Percentiles rank a stretch among this genome's conserved stretches.
phyloP scores from a whole-genome alignment of 1,284 basidiomycete genomes.

The Schizopora paradoxa region DNA sequence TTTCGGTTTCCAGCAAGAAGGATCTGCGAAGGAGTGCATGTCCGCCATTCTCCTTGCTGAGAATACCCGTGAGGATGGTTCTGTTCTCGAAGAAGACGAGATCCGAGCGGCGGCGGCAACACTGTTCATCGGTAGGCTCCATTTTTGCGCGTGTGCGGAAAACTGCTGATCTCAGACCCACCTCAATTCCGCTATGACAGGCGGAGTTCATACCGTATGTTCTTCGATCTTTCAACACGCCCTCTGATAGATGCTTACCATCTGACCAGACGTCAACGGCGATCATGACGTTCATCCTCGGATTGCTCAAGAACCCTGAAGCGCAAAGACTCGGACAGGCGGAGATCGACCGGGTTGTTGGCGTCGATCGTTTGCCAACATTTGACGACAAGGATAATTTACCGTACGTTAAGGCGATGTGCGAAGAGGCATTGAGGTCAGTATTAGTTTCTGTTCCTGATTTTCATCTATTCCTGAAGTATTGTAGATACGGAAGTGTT shows the following conservation, averaged over 20 bases:
- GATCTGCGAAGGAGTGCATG: background rate
- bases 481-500: background rate
- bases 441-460: too few relatives aligned
- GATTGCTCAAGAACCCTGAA: constrained; percentile 1
- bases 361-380: constrained; percentile 20
- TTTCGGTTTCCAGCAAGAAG: too few relatives aligned
- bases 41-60: background rate
- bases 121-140: too few relatives aligned
- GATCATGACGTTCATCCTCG: background rate
- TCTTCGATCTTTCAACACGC: too few relatives aligned
- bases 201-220: too few relatives aligned
- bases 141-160: too few relatives aligned
- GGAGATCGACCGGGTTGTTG: constrained; percentile 24
- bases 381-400: constrained; percentile 23
- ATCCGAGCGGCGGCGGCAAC: too few relatives aligned
- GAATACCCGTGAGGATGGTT: background rate
- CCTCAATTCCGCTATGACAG: too few relatives aligned
- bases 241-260: too few relatives aligned
- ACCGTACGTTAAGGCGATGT: constrained; percentile 17
- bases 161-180: too few relatives aligned
- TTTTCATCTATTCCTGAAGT: too few relatives aligned
- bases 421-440: constrained; percentile 3
- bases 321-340: constrained; percentile 16
- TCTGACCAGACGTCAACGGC: too few relatives aligned
- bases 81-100: background rate